A percentile compares a stretch with the other conserved stretches of the same genome.
Evolutionary conservation across 352 stramenopile genomes (phyloP).

Genomic region (Globisporangium paroecandrum): DNA sequence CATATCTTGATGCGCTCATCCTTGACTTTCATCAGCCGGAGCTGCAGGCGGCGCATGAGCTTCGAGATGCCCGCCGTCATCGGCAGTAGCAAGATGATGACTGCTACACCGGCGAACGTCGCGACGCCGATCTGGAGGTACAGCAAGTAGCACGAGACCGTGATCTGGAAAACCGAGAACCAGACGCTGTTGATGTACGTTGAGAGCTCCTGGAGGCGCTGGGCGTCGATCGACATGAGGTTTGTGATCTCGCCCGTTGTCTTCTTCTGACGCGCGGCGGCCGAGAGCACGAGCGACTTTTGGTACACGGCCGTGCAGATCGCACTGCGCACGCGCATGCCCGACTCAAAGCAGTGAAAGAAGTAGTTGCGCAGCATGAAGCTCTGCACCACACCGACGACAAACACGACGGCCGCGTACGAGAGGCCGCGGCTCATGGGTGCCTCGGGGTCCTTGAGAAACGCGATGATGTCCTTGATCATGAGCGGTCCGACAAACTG

Average conservation of each 20-base stretch:
- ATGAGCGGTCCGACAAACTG: constrained; percentile 82
- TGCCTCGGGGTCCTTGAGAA: constrained; percentile 58
- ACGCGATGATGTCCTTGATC: constrained; percentile 86
- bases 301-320: constrained; percentile 73
- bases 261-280: constrained; percentile 62
- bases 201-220: constrained; percentile 94
- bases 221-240: constrained; percentile 96
- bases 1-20: constrained; percentile 95
- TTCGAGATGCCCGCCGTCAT: constrained; percentile 87
- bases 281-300: constrained; percentile 85
- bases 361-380: constrained; percentile 81
- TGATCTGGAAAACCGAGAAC: constrained; percentile 82
- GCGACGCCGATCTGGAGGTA: constrained; percentile 79
- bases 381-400: constrained; percentile 65
- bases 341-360: constrained; percentile 82
- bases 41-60: constrained; percentile 84
- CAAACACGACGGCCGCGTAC: constrained; percentile 69
- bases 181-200: constrained; percentile 93
- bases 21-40: constrained; percentile 89
- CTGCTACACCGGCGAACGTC: constrained; percentile 87
- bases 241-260: constrained; percentile 96
- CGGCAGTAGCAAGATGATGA: constrained; percentile 94
- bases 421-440: constrained; percentile 48
- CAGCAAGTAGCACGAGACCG: constrained; percentile 65
- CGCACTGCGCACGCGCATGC: constrained; percentile 66